Percentiles rank a stretch among this genome's conserved stretches.
These are phyloP conservation scores for Metschnikowia baotianmanensis DNA, from an alignment of 805 yeast species.

Conservation along the genomic window DNA sequence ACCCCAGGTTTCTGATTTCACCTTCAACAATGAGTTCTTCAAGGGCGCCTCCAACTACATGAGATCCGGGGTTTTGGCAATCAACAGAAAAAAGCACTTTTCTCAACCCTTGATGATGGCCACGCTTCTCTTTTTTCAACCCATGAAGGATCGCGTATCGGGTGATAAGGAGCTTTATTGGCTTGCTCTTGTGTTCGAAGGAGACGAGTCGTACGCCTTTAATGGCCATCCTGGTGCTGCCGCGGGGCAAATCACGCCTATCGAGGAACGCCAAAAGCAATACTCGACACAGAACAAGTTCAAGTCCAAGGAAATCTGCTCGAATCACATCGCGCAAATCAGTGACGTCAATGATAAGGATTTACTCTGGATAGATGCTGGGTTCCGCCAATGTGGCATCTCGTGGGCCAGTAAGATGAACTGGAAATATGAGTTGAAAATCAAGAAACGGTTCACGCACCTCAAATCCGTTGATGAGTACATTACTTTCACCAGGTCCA, in stretches of 20 bases:
- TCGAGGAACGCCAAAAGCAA: conserved; percentile 23
- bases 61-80: conserved; percentile 38
- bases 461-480: too few relatives aligned
- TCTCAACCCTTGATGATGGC: conserved; percentile 34
- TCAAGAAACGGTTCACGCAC: too few relatives aligned
- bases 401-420: too few relatives aligned
- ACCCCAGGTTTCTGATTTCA: conserved; percentile 34
- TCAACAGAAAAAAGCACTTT: conserved; percentile 31
- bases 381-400: conserved; percentile 60
- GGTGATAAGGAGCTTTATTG: conserved; percentile 42
- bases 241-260: conserved; percentile 32
- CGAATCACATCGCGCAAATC: conserved; percentile 64
- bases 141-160: conserved; percentile 17
- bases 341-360: conserved; percentile 48
- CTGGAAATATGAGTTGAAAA: too few relatives aligned
- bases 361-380: conserved; percentile 69
- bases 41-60: conserved; percentile 36
- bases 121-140: conserved; percentile 23
- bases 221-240: conserved; percentile 34
- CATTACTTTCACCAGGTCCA: too few relatives aligned
- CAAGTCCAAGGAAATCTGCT: conserved; percentile 48
- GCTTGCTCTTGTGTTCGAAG: conserved; percentile 26
- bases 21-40: conserved; percentile 31
- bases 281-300: conserved; percentile 21
- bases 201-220: conserved; percentile 33